These are phyloP conservation scores for Aspergillus sp. DNA, from an alignment of 2,329 filamentous ascomycete genomes.

Conservation along the genomic window DNA sequence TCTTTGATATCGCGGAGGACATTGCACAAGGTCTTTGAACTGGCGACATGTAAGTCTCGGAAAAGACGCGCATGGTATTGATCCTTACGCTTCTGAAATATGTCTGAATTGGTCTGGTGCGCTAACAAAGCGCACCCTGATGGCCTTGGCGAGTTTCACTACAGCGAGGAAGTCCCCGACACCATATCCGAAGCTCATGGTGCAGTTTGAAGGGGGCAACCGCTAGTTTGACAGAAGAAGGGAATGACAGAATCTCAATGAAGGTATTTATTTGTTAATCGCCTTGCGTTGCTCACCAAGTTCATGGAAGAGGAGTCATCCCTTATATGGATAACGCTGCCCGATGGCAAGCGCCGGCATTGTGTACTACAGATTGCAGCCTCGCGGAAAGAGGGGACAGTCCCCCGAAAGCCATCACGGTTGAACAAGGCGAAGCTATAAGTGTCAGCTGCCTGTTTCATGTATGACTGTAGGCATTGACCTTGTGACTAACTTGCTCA, in stretches of 20 bases:
- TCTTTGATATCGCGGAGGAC: slow-evolving; percentile 30
- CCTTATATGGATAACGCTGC: no score
- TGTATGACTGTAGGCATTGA: no score
- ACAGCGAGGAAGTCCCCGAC: slow-evolving; percentile 37
- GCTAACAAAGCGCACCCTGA: slow-evolving; percentile 28
- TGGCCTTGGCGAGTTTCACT: slow-evolving; percentile 28
- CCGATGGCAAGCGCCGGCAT: no score
- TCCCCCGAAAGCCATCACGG: no score
- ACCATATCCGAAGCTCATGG: slow-evolving; percentile 40
- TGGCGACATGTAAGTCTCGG: slow-evolving; percentile 5
- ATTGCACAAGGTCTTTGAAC: slow-evolving; percentile 30
- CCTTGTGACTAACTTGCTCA: neutral
- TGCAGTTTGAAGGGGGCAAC: neutral
- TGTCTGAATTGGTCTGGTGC: slow-evolving; percentile 31
- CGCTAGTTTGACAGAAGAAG: neutral
- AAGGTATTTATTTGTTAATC: no score
- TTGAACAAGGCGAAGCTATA: no score
- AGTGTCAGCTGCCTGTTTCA: no score
- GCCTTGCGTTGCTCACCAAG: no score
- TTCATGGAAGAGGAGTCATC: no score
- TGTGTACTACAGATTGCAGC: no score
- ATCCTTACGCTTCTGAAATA: slow-evolving; percentile 12
- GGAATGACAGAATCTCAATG: neutral
- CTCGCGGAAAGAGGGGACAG: no score
- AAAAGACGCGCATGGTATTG: neutral